These are phyloP conservation scores for Cercophora newfieldiana DNA, from an alignment of 495 filamentous ascomycete genomes.

Conservation along the genomic window DNA sequence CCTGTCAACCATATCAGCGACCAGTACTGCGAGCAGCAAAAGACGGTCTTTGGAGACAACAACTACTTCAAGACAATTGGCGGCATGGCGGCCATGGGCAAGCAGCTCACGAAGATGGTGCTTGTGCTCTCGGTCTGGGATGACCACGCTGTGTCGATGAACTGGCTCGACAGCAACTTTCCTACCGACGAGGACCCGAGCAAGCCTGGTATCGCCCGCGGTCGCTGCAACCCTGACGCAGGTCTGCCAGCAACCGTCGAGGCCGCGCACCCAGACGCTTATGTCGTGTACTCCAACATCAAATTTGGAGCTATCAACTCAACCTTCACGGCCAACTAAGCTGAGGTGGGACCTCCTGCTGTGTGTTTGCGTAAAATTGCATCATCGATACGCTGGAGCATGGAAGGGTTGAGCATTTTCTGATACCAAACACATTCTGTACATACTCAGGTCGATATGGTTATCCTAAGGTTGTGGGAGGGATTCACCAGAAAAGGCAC, in stretches of 20 bases:
- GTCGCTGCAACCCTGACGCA: constrained; percentile 57
- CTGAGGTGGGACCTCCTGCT: background rate
- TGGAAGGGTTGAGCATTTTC: background rate
- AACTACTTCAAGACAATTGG: constrained; percentile 56
- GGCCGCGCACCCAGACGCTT: constrained; percentile 48
- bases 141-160: constrained; percentile 65
- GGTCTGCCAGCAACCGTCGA: constrained; percentile 57
- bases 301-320: constrained; percentile 48
- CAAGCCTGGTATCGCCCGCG: constrained; percentile 60
- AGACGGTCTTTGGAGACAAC: constrained; percentile 60
- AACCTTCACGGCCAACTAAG: constrained; percentile 27
- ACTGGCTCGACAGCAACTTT: constrained; percentile 71
- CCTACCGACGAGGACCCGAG: constrained; percentile 49
- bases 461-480: background rate
- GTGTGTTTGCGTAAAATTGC: constrained; percentile 3
- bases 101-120: constrained; percentile 62
- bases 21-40: constrained; percentile 59
- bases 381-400: background rate
- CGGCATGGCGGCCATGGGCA: constrained; percentile 58
- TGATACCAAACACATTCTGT: background rate
- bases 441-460: background rate
- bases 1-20: constrained; percentile 58
- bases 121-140: constrained; percentile 71
- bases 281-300: constrained; percentile 68
- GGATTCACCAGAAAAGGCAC: background rate